Evolutionary conservation across 2,329 filamentous ascomycete species (phyloP).

Genomic region (Fusarium continuum): DNA sequence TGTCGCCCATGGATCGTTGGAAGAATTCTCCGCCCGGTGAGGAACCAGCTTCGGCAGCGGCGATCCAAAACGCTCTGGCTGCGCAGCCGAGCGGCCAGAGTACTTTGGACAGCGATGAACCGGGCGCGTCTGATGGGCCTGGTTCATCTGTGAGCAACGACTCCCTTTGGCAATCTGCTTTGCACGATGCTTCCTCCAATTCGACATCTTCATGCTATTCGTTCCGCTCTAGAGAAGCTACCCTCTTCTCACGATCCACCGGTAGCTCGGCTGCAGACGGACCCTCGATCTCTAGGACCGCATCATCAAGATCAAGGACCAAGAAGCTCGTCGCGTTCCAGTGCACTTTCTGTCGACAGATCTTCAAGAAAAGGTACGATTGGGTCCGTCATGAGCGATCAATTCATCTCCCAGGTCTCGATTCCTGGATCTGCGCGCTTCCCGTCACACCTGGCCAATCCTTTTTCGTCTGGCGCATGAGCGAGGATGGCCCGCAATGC

Average conservation of each 20-base stretch:
- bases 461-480: slow-evolving; percentile 59
- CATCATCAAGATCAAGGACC: slow-evolving; percentile 19
- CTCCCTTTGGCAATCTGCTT: slow-evolving; percentile 38
- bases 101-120: slow-evolving; percentile 29
- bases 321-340: slow-evolving; percentile 43
- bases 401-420: slow-evolving; percentile 55
- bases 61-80: slow-evolving; percentile 49
- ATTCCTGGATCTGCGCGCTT: slow-evolving; percentile 61
- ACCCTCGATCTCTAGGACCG: slow-evolving; percentile 15
- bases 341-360: slow-evolving; percentile 52
- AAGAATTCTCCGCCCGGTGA: slow-evolving; percentile 55
- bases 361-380: slow-evolving; percentile 54
- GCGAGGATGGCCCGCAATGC: slow-evolving; percentile 54
- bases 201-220: slow-evolving; percentile 45
- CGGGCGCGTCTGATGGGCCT: slow-evolving; percentile 41
- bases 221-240: slow-evolving; percentile 21
- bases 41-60: slow-evolving; percentile 52
- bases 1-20: slow-evolving; percentile 59
- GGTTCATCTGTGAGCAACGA: slow-evolving; percentile 47
- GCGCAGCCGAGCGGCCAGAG: slow-evolving; percentile 22
- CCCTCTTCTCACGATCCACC: slow-evolving; percentile 32
- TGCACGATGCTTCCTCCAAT: slow-evolving; percentile 39
- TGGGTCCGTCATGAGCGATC: slow-evolving; percentile 61
- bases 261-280: slow-evolving; percentile 36
- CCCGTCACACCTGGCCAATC: slow-evolving; percentile 49